These are phyloP conservation scores for Botrytis hyacinthi DNA, from an alignment of 2,329 filamentous ascomycete species.

Conservation along the genomic window DNA sequence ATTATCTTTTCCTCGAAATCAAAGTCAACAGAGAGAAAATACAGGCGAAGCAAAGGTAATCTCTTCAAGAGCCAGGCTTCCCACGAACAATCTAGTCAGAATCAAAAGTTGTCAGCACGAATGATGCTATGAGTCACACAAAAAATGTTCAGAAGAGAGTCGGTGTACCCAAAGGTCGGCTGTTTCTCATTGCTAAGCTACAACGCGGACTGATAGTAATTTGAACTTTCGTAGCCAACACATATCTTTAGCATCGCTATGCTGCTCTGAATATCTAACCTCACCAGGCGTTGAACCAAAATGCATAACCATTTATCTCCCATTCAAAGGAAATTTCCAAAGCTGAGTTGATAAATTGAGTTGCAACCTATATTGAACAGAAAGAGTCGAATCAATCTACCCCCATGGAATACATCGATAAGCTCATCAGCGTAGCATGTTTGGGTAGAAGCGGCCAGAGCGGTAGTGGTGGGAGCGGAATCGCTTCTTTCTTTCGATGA, in stretches of 20 bases:
- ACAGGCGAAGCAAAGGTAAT: no score
- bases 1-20: background rate
- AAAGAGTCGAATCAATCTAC: background rate
- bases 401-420: background rate
- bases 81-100: background rate
- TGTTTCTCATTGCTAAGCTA: background rate
- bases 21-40: background rate
- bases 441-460: background rate
- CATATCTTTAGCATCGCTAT: no score
- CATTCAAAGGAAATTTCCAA: rapidly evolving
- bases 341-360: rapidly evolving
- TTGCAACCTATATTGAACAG: background rate
- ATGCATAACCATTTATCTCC: rapidly evolving
- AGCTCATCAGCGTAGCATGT: background rate
- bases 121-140: background rate
- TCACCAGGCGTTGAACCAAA: background rate
- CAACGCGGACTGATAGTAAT: background rate
- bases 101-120: no score
- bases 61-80: background rate
- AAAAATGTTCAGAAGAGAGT: background rate
- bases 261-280: background rate
- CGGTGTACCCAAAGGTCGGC: no score
- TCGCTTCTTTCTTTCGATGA: background rate
- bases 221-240: background rate
- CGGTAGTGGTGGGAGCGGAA: background rate